phyloP scores from a whole-genome alignment of 1,284 basidiomycete genomes.

The Hypsizygus ulmarius region DNA sequence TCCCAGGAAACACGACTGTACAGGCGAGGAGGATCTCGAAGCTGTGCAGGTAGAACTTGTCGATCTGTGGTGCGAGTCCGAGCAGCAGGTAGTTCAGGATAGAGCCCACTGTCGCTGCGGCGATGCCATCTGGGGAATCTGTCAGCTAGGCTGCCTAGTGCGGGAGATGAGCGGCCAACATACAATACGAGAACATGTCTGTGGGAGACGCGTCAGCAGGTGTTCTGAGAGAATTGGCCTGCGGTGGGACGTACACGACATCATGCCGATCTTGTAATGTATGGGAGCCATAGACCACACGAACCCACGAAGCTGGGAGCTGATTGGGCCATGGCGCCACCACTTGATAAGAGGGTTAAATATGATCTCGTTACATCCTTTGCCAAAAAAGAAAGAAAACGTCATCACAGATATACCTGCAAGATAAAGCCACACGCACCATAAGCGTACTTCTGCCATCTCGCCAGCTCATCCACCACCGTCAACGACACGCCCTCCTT shows the following conservation, averaged over 20 bases:
- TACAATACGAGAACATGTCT: constrained; percentile 85
- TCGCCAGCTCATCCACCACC: constrained; percentile 75
- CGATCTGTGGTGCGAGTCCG: constrained; percentile 60
- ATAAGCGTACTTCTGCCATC: constrained; percentile 83
- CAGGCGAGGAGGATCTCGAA: constrained; percentile 79
- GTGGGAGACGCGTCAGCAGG: constrained; percentile 6
- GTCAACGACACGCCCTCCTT: constrained; percentile 87
- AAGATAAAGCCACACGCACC: too few relatives aligned
- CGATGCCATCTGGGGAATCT: constrained; percentile 63
- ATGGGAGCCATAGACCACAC: constrained; percentile 75
- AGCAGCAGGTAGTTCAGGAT: constrained; percentile 72
- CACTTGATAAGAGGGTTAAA: constrained; percentile 76
- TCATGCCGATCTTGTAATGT: constrained; percentile 82
- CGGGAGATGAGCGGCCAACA: constrained; percentile 17
- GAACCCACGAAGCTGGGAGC: constrained; percentile 69
- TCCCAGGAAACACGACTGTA: constrained; percentile 70
- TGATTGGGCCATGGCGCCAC: constrained; percentile 75
- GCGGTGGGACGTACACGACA: constrained; percentile 57
- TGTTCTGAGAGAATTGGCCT: constrained; percentile 1
- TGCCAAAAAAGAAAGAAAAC: constrained; percentile 1
- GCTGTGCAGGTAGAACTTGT: constrained; percentile 67
- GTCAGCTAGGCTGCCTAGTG: constrained; percentile 3
- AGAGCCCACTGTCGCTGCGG: constrained; percentile 62
- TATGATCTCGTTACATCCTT: constrained; percentile 68
- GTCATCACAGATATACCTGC: too few relatives aligned